Evolutionary conservation across 345 rosid species (phyloP).

Genomic region (Aquilaria malaccensis): DNA sequence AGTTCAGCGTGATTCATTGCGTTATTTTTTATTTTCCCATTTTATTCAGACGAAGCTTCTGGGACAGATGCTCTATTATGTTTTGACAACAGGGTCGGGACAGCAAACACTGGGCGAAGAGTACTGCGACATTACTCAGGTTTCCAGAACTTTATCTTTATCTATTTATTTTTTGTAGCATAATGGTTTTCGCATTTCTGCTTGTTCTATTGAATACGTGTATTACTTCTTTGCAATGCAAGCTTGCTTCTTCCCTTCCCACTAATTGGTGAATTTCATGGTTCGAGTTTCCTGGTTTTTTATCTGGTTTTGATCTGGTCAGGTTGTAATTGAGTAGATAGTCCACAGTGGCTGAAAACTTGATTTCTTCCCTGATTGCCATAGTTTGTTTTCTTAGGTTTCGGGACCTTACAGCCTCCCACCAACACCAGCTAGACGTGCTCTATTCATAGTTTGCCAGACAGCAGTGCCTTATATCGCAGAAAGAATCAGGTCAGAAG

Average conservation of each 20-base stretch:
- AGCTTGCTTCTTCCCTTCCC: no score
- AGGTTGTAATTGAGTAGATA: no score
- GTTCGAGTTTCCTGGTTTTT: no score
- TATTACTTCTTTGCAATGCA: no score
- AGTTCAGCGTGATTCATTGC: neutral
- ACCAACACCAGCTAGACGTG: conserved; percentile 95
- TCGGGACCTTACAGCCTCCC: conserved; percentile 71
- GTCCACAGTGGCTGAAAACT: neutral
- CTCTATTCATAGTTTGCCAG: conserved; percentile 77
- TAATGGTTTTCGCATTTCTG: no score
- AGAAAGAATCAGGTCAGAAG: conserved; percentile 68
- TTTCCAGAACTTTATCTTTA: conserved; percentile 10
- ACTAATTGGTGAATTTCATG: no score
- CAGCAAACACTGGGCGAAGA: conserved; percentile 97
- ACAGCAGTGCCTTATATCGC: conserved; percentile 79
- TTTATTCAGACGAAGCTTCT: conserved; percentile 65
- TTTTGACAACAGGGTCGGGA: conserved; percentile 88
- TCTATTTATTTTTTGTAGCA: neutral
- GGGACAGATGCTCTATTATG: conserved; percentile 88
- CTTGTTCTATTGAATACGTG: no score
- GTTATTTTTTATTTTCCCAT: neutral
- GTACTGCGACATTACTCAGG: conserved; percentile 96
- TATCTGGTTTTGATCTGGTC: no score
- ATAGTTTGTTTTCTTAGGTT: conserved; percentile 37
- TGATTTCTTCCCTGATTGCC: conserved; percentile 9